phyloP scores from a whole-genome alignment of 805 yeast species.

The Ogataea parapolymorpha region DNA sequence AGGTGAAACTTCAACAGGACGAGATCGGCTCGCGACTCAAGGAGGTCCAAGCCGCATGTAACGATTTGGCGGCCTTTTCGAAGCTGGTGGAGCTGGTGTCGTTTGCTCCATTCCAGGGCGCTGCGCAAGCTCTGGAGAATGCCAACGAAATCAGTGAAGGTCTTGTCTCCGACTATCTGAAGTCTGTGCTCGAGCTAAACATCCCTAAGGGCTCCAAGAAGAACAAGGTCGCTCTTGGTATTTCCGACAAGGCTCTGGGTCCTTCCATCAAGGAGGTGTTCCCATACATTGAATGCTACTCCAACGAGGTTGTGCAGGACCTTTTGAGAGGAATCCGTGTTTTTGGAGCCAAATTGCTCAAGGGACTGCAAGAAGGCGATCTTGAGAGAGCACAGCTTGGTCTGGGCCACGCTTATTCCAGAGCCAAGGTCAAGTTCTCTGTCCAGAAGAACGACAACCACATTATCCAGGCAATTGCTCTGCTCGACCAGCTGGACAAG shows the following conservation, averaged over 20 bases:
- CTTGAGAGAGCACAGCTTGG: constrained; percentile 98
- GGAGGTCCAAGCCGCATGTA: constrained; percentile 90
- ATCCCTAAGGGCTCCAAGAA: constrained; percentile 75
- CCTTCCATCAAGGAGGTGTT: constrained; percentile 91
- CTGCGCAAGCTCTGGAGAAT: constrained; percentile 98
- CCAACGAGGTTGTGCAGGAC: constrained; percentile 92
- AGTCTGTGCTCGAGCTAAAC: constrained; percentile 84
- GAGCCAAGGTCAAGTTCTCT: constrained; percentile 98
- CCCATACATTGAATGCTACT: constrained; percentile 84
- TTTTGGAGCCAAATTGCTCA: constrained; percentile 83
- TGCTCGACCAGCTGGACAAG: constrained; percentile 95
- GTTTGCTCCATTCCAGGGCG: constrained; percentile 98
- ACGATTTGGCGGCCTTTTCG: constrained; percentile 82
- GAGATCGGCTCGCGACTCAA: constrained; percentile 86
- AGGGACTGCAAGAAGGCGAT: constrained; percentile 92
- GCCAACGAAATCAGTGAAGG: constrained; percentile 98
- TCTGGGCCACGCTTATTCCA: constrained; percentile 97
- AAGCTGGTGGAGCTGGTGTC: constrained; percentile 91
- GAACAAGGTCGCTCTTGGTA: constrained; percentile 72
- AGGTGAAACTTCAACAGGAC: constrained; percentile 91
- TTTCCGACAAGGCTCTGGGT: constrained; percentile 92
- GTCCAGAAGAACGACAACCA: constrained; percentile 99
- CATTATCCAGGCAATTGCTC: constrained; percentile 97
- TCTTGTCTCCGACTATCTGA: constrained; percentile 87
- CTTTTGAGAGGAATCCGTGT: constrained; percentile 91